These are phyloP conservation scores for Solanum bukasovii DNA, from an alignment of 257 asterid species.

Conservation along the genomic window DNA sequence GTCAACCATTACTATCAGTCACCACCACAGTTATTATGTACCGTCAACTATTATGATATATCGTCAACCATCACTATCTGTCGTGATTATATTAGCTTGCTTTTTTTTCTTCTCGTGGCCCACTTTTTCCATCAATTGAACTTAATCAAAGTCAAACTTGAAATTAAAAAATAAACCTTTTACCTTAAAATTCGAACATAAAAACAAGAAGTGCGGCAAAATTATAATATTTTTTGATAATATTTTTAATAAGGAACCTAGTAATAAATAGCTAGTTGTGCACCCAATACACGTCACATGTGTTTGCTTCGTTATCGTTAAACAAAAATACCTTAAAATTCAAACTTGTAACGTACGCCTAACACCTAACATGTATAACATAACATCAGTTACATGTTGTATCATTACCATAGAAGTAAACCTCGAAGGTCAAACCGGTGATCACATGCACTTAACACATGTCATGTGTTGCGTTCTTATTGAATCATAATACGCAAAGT, in stretches of 20 bases:
- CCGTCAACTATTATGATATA: background rate
- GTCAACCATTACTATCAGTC: background rate
- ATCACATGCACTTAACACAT: background rate
- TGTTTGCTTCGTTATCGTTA: background rate
- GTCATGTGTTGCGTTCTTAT: background rate
- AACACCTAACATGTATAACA: background rate
- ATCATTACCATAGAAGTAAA: background rate
- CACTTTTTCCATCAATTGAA: background rate
- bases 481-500: background rate
- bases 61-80: background rate
- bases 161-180: background rate
- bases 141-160: background rate
- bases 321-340: background rate
- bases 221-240: background rate
- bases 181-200: background rate
- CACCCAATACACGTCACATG: background rate
- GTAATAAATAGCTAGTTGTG: background rate
- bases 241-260: background rate
- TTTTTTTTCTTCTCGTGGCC: background rate
- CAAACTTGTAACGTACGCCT: background rate
- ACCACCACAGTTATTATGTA: background rate
- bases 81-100: background rate
- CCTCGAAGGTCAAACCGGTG: background rate
- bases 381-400: background rate
- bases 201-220: background rate